Evolutionary conservation across 1,139 yeast species (phyloP).

Genomic region (Maudiozyma humilis): DNA sequence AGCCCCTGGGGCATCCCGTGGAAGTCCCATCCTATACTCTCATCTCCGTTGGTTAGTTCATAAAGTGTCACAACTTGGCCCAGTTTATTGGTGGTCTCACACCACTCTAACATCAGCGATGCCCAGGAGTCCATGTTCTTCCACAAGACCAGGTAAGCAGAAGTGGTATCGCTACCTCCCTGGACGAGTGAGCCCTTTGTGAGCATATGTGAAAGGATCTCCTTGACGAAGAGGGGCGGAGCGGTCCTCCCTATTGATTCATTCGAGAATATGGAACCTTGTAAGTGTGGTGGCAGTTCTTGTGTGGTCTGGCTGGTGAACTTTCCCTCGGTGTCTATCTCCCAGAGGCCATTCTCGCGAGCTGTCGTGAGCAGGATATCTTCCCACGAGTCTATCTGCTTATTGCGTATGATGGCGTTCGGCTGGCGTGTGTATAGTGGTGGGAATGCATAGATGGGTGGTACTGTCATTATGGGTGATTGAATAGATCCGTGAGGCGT

Average conservation of each 20-base stretch:
- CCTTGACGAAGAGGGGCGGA: conserved; percentile 46
- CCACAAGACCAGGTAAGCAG: conserved; percentile 54
- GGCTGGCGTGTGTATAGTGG: conserved; percentile 90
- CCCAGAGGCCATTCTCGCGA: conserved; percentile 47
- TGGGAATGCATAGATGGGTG: conserved; percentile 77
- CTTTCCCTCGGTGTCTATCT: conserved; percentile 23
- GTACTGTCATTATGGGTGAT: conserved; percentile 31
- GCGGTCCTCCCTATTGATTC: conserved; percentile 34
- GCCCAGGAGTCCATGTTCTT: conserved; percentile 73
- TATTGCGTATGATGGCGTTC: conserved; percentile 65
- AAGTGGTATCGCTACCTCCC: conserved; percentile 3
- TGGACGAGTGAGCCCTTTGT: conserved; percentile 33
- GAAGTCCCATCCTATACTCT: conserved; percentile 49
- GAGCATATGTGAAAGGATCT: conserved; percentile 53
- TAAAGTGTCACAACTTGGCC: conserved; percentile 75
- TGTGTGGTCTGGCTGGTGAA: background rate
- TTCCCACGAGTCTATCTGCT: conserved; percentile 60
- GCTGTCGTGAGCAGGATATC: conserved; percentile 52
- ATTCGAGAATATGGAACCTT: conserved; percentile 31
- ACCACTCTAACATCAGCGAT: conserved; percentile 48
- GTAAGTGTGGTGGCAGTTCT: background rate
- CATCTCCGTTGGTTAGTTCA: conserved; percentile 64
- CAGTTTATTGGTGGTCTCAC: conserved; percentile 68
- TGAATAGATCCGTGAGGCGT: background rate
- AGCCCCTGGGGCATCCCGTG: conserved; percentile 53